Evolutionary conservation across 1,284 basidiomycete species (phyloP), one percentile per base, ranked within the genome.

Genomic region (Cystobasidium pallidum): DNA sequence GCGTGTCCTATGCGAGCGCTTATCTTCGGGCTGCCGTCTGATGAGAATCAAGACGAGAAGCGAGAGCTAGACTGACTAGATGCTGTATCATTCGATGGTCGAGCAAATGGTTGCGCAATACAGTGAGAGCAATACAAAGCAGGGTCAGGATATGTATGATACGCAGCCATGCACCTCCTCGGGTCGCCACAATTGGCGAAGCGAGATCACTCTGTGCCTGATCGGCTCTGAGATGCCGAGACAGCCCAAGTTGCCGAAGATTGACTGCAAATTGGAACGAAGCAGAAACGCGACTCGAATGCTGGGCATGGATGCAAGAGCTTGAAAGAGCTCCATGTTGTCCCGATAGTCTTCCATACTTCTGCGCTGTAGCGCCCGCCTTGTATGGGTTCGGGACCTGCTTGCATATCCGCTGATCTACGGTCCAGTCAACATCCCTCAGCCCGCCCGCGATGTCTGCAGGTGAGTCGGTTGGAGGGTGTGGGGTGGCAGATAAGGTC

Each of bases 1-100:
- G 92, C 79, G 95, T 99, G 41, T 95, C 92, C 80, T 99, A 99
- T 80, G 94, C 94, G 2, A 93, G 92, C 78, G 95, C 89, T 28
- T 91, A 87, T 81, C 82, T 92, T 26, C 49, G 55, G 51, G n/a
- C 17, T 61, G 64, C 30, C 54, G 54, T 57, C n/a, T 57, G 54
- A 57, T 26, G 7, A 39, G n/a, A n/a, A n/a, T n/a, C 36, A 13
- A 47, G 17, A 47, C 6, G 15, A 8, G n/a, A 47, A 11, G n/a
- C 17, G 45, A 19, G 26, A 51, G 49, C 49, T n/a, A 51, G 24
- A 6, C 26, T 51, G 8, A 51, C 3, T 26, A 24, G 49, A 8
- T 15, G 15, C 19, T 45, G 43, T 45, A 45, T 8, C 43, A 45
- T 45, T 45, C 11, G 15, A n/a, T 45, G 36, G 36, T 7, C 13